Percentiles rank a stretch among this genome's conserved stretches.
Conservation (phyloP, 1,284 basidiomycete genomes). For the Puccinia horiana region DNA sequence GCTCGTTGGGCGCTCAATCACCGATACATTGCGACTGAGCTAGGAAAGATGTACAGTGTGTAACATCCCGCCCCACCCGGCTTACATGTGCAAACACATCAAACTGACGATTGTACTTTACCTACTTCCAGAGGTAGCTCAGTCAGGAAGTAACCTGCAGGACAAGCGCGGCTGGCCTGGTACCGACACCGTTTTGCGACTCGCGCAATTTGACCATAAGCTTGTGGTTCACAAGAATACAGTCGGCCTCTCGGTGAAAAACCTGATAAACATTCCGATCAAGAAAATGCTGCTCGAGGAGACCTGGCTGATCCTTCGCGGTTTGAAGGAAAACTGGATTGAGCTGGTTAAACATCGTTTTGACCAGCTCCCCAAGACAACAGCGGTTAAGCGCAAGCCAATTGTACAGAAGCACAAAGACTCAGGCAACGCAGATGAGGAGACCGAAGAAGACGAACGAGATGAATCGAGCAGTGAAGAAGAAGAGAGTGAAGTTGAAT, state of each 20-base stretch:
- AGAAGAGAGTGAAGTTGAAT: too few species aligned
- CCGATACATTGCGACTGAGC: neutral
- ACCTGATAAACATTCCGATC: neutral
- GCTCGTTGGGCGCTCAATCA: neutral
- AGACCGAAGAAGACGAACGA: too few species aligned
- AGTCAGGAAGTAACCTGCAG: neutral
- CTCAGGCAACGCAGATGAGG: too few species aligned
- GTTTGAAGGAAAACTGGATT: constrained; percentile 1
- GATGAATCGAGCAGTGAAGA: too few species aligned
- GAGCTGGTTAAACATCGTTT: neutral
- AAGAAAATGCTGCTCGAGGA: neutral
- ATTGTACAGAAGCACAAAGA: too few species aligned
- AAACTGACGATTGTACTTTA: too few species aligned
- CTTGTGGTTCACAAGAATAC: neutral
- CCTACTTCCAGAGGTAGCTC: neutral
- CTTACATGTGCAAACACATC: too few species aligned
- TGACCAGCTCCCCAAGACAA: neutral
- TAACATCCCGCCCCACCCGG: too few species aligned
- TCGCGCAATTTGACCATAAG: neutral
- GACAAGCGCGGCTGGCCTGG: neutral
- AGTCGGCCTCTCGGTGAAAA: neutral
- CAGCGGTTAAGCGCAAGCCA: too few species aligned
- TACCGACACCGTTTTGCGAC: neutral
- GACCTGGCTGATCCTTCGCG: neutral
- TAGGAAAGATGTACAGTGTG: neutral